These are phyloP conservation scores for Cyclotella atomus DNA, from an alignment of 108 stramenopile species.

Conservation along the genomic window DNA sequence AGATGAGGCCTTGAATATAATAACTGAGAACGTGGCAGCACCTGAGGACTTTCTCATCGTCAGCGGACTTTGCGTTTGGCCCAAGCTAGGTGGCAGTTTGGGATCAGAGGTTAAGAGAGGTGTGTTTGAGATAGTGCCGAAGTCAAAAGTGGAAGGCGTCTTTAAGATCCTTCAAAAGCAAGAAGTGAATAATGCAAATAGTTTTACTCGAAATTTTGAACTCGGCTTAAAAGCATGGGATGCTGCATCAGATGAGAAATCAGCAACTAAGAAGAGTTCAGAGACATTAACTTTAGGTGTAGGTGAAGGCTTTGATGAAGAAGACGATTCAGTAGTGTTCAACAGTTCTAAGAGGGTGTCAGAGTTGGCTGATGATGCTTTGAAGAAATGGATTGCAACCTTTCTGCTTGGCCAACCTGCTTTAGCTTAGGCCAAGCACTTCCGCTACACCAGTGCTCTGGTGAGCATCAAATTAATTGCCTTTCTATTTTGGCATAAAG, in stretches of 20 bases:
- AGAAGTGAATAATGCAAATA: constrained; percentile 53
- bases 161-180: constrained; percentile 61
- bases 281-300: constrained; percentile 50
- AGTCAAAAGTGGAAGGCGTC: constrained; percentile 42
- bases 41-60: constrained; percentile 75
- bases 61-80: constrained; percentile 69
- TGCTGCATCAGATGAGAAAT: constrained; percentile 2
- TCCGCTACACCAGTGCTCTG: too few relatives aligned
- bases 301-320: constrained; percentile 78
- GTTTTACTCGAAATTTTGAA: constrained; percentile 52
- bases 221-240: constrained; percentile 63
- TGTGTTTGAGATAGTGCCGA: constrained; percentile 66
- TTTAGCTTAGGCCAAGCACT: too few relatives aligned
- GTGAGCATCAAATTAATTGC: too few relatives aligned
- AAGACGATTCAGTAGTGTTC: constrained; percentile 76
- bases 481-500: too few relatives aligned
- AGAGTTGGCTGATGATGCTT: constrained; percentile 72
- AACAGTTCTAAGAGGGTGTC: constrained; percentile 76
- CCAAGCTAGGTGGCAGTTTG: constrained; percentile 51
- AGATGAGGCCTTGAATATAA: constrained; percentile 64
- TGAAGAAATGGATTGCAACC: constrained; percentile 78
- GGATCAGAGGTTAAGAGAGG: constrained; percentile 64
- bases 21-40: constrained; percentile 58
- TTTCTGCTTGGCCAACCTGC: constrained; percentile 25
- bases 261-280: constrained; percentile 4